These are phyloP conservation scores for Amoeboaphelidium protococcarum DNA, from an alignment of 371 early-diverging fungal species.

Conservation along the genomic window DNA sequence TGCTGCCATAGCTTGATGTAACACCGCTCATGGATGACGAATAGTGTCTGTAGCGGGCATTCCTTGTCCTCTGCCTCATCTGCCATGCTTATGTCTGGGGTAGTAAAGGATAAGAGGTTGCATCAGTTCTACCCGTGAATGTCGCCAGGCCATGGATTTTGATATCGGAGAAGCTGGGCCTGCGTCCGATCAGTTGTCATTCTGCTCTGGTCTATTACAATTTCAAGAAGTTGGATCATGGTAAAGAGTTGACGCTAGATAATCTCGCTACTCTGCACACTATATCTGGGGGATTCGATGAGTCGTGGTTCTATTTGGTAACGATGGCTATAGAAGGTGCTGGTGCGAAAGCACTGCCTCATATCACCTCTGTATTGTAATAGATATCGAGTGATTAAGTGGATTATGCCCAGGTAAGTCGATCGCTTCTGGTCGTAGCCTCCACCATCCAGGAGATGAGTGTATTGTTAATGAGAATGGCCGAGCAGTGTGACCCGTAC, in stretches of 20 bases:
- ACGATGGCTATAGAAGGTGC: slow-evolving; percentile 64
- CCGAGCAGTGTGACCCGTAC: slow-evolving; percentile 75
- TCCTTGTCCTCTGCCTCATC: slow-evolving; percentile 52
- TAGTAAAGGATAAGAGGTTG: slow-evolving; percentile 16
- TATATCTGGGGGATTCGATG: slow-evolving; percentile 67
- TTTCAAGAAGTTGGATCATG: slow-evolving; percentile 41
- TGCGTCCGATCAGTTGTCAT: slow-evolving; percentile 64
- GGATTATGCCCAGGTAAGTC: slow-evolving; percentile 16
- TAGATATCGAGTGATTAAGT: slow-evolving; percentile 17
- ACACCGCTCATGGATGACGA: slow-evolving; percentile 6
- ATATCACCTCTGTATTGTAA: slow-evolving; percentile 9
- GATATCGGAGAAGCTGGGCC: slow-evolving; percentile 44
- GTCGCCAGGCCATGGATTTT: slow-evolving; percentile 63
- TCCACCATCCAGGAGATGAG: slow-evolving; percentile 32
- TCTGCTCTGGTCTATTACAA: slow-evolving; percentile 73
- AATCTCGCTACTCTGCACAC: slow-evolving; percentile 56
- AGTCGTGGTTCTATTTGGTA: slow-evolving; percentile 86
- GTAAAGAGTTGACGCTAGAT: slow-evolving; percentile 8
- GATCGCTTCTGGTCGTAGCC: slow-evolving; percentile 24
- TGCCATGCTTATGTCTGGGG: slow-evolving; percentile 82
- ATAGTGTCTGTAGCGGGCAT: slow-evolving; percentile 50
- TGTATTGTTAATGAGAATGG: slow-evolving; percentile 46
- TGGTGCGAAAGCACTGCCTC: slow-evolving; percentile 43
- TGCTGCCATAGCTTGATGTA: slow-evolving; percentile 17
- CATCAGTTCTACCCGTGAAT: slow-evolving; percentile 37